phyloP scores from a whole-genome alignment of 495 filamentous ascomycete species.

The Friedmanniomyces endolithicus region DNA sequence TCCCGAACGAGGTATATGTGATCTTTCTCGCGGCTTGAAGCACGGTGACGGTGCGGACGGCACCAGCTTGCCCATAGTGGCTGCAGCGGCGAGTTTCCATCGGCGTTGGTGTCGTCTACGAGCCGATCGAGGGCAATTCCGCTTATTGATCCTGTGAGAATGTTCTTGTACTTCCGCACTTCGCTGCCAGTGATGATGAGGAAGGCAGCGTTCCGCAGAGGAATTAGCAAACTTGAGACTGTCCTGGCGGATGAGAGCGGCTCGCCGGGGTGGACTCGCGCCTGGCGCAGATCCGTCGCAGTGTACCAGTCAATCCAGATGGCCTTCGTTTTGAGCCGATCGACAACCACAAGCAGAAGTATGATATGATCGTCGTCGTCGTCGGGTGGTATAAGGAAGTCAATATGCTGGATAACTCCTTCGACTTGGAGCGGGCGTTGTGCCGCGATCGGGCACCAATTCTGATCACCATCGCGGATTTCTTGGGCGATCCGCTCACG shows the following conservation, averaged over 20 bases:
- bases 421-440: conserved; percentile 48
- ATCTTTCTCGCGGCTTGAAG: conserved; percentile 15
- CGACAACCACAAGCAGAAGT: conserved; percentile 56
- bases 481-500: conserved; percentile 35
- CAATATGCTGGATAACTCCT: conserved; percentile 71
- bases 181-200: conserved; percentile 16
- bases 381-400: conserved; percentile 65
- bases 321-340: conserved; percentile 10
- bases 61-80: conserved; percentile 30
- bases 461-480: conserved; percentile 22
- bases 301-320: conserved; percentile 15
- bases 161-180: conserved; percentile 2
- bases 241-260: background rate
- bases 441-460: conserved; percentile 27
- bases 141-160: conserved; percentile 4
- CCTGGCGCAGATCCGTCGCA: background rate
- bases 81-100: conserved; percentile 12
- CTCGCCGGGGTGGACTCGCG: background rate
- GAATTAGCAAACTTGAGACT: conserved; percentile 16
- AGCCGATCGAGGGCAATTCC: background rate
- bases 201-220: conserved; percentile 18
- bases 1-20: conserved; percentile 32
- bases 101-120: background rate
- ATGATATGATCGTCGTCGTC: conserved; percentile 54
- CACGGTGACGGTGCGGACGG: conserved; percentile 8